These are phyloP conservation scores for Vitis cinerea DNA, from an alignment of 164 flowering plant genomes.

Conservation along the genomic window DNA sequence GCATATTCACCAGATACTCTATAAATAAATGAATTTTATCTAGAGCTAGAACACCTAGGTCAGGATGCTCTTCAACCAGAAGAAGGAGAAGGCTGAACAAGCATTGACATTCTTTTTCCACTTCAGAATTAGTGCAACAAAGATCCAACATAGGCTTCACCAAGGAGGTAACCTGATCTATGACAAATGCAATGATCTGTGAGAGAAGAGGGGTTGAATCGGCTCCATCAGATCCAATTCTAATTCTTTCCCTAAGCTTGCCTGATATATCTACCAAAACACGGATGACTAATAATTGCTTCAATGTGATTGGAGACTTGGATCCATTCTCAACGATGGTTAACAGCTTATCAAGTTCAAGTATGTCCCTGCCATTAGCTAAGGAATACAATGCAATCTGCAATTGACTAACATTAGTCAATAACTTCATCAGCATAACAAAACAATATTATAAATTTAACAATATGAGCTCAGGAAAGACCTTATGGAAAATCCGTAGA, in stretches of 20 bases:
- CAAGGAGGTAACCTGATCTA: constrained; percentile 36
- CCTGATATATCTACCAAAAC: constrained; percentile 41
- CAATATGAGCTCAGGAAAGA: constrained; percentile 13
- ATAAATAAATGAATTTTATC: constrained; percentile 34
- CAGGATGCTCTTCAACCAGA: constrained; percentile 40
- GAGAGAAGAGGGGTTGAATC: constrained; percentile 22
- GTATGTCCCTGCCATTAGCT: constrained; percentile 23
- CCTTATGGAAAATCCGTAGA: constrained; percentile 57
- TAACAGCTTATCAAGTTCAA: constrained; percentile 39
- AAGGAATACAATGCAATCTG: constrained; percentile 40
- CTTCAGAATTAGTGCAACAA: constrained; percentile 15
- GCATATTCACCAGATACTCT: constrained; percentile 24
- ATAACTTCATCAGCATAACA: background rate
- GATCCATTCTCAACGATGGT: constrained; percentile 35
- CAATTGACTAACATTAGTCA: constrained; percentile 22
- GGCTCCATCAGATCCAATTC: constrained; percentile 20
- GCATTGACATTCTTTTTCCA: constrained; percentile 32
- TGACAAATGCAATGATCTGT: constrained; percentile 31
- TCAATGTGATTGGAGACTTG: constrained; percentile 29
- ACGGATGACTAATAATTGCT: constrained; percentile 36
- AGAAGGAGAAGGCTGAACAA: constrained; percentile 38
- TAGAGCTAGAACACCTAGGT: constrained; percentile 37
- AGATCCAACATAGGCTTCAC: constrained; percentile 17
- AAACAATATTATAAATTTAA: background rate
- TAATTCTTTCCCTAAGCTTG: constrained; percentile 25